Base-by-base conservation (phyloP, 805 yeast genomes). In the Metschnikowia corniflorae region DNA sequence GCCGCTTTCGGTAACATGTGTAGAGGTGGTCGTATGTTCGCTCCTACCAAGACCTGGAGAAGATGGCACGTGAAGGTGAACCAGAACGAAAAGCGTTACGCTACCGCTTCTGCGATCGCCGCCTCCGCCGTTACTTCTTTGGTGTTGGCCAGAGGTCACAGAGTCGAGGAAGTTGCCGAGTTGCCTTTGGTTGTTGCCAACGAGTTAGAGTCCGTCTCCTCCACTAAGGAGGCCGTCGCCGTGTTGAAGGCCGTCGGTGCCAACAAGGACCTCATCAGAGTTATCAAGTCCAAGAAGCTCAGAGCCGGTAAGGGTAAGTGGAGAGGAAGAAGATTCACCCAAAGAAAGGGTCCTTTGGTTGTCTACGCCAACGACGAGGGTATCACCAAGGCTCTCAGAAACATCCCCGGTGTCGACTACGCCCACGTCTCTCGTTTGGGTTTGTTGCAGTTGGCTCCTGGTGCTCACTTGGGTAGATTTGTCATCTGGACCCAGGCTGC, bases 1-100 rank as follows among this genome's bases (percentile, higher is more conserved):
- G 98, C 88, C 74, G 98, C 98, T 71, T 93, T 93, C 82, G 98
- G 98, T 84, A 93, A 93, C 93, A 93, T 93, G 98, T 93, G 98
- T 82, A 91, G 98, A 77, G 97, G 97, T 74, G 98, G 98, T 80
- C 95, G 98, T 78, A 93, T 93, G 97, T 93, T 93, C 69, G 97
- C 98, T 75, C 98, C 98, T 73, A 93, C 98, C 75, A 93, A 93
- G 83, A 89, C 95, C 75, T 93, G 98, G 98, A 88, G 98, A 86
- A 91, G 82, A 79, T 93, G 98, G 98, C 95, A 93, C 88, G 95
- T 93, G 67, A 93, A 89, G 84, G 96, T 93, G 68, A 93, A 93
- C 96, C 96, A 88, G 76, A 91, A 91, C 87, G 96, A 93, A 80
- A 91, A 91, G 84, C 89, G 97, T 77, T 93, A 89, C 76, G 98